Conservation (phyloP, 2,329 filamentous ascomycete species). For the Rhynchosporium agropyri region DNA sequence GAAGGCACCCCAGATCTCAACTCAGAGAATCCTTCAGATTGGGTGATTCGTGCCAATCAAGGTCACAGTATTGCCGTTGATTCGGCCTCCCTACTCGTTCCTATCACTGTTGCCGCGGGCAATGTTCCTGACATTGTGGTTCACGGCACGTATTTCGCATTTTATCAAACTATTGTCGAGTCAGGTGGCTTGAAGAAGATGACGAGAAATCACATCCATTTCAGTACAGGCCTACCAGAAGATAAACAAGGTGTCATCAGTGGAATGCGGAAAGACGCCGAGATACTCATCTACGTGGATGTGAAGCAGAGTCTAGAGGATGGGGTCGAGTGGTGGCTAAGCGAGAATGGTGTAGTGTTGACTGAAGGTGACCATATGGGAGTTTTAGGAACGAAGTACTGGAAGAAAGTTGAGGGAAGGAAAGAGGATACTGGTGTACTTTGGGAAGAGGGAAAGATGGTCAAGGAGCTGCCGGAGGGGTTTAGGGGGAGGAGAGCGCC, state of each 20-base stretch:
- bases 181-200: conserved; percentile 79
- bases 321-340: conserved; percentile 72
- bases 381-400: conserved; percentile 66
- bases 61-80: conserved; percentile 83
- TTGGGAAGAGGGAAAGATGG: conserved; percentile 69
- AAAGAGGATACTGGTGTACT: conserved; percentile 63
- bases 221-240: conserved; percentile 71
- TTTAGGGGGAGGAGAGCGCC: conserved; percentile 56
- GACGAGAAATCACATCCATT: conserved; percentile 88
- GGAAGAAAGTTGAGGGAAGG: conserved; percentile 69
- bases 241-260: conserved; percentile 59
- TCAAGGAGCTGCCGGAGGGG: conserved; percentile 65
- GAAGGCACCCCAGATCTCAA: conserved; percentile 31
- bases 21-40: conserved; percentile 61
- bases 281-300: conserved; percentile 79
- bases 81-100: conserved; percentile 69
- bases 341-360: conserved; percentile 76
- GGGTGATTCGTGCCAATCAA: conserved; percentile 92
- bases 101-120: conserved; percentile 60
- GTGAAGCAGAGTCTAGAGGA: conserved; percentile 65
- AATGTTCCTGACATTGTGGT: conserved; percentile 70
- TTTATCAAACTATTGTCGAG: conserved; percentile 75
- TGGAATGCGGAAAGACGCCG: conserved; percentile 78
- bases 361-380: conserved; percentile 63
- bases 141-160: conserved; percentile 85